phyloP scores from a whole-genome alignment of 352 stramenopile species.

The Hyaloperonospora brassicae region DNA sequence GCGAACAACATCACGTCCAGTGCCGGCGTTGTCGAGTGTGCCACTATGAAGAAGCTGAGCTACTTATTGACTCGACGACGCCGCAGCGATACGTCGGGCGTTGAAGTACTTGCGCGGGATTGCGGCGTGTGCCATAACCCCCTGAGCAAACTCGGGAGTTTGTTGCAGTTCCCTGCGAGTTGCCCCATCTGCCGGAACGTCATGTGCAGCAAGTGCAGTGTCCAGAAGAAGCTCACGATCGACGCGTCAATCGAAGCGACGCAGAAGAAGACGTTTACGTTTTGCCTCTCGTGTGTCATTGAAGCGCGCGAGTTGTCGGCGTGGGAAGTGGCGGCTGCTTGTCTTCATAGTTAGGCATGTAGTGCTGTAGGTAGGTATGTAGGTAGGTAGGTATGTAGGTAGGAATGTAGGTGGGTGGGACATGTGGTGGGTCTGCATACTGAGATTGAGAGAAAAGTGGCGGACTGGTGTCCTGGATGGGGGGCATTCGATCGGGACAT shows the following conservation, averaged over 20 bases:
- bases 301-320: constrained; percentile 35
- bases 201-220: constrained; percentile 41
- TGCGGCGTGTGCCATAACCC: constrained; percentile 30
- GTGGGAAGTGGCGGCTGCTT: constrained; percentile 36
- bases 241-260: constrained; percentile 31
- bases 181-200: constrained; percentile 29
- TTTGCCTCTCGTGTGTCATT: constrained; percentile 48
- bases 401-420: too few species aligned
- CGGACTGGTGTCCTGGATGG: too few species aligned
- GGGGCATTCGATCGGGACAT: too few species aligned
- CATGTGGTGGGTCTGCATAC: too few species aligned
- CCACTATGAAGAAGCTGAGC: constrained; percentile 54
- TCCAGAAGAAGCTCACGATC: constrained; percentile 41
- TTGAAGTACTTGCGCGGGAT: background rate
- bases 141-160: constrained; percentile 19
- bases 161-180: constrained; percentile 15
- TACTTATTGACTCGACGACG: constrained; percentile 35
- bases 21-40: constrained; percentile 32
- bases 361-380: too few species aligned
- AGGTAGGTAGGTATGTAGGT: too few species aligned
- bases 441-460: too few species aligned
- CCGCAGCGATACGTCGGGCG: constrained; percentile 3
- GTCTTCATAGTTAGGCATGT: constrained; percentile 3
- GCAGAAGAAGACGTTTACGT: constrained; percentile 45
- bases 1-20: constrained; percentile 27